These are phyloP conservation scores for Abortiporus biennis DNA, from an alignment of 1,284 basidiomycete genomes.

Conservation along the genomic window DNA sequence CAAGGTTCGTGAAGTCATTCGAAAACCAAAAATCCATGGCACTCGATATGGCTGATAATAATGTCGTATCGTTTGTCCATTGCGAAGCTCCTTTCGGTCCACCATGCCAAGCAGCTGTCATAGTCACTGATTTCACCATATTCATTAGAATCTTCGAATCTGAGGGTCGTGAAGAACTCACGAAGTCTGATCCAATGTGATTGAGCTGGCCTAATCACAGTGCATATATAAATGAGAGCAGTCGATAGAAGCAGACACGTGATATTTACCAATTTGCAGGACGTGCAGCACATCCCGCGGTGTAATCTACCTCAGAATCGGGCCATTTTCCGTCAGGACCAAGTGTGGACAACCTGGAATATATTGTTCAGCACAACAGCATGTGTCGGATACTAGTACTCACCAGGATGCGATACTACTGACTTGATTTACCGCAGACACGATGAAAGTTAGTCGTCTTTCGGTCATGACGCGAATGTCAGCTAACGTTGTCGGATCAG, in stretches of 20 bases:
- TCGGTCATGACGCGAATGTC: slow-evolving; percentile 18
- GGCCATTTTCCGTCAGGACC: slow-evolving; percentile 50
- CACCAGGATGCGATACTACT: slow-evolving; percentile 16
- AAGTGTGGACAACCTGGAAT: slow-evolving; percentile 36
- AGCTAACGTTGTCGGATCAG: slow-evolving; percentile 4
- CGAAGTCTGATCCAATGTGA: slow-evolving; percentile 56
- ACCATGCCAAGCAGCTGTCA: slow-evolving; percentile 55
- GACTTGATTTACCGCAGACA: slow-evolving; percentile 12
- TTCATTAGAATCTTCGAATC: neutral
- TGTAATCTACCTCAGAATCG: slow-evolving; percentile 47
- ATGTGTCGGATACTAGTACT: neutral
- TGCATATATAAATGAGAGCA: neutral
- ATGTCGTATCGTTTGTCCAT: slow-evolving; percentile 31
- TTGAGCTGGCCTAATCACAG: slow-evolving; percentile 39
- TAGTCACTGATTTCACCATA: slow-evolving; percentile 22
- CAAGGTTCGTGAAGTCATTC: slow-evolving; percentile 47
- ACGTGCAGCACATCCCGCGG: slow-evolving; percentile 50
- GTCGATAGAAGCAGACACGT: neutral
- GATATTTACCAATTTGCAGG: slow-evolving; percentile 50
- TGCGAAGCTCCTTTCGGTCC: slow-evolving; percentile 31
- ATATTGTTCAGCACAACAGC: neutral
- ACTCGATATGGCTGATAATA: slow-evolving; percentile 35
- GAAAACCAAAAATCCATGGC: slow-evolving; percentile 64
- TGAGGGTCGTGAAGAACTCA: slow-evolving; percentile 21
- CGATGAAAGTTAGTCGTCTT: slow-evolving; percentile 17